phyloP scores from a whole-genome alignment of 2,329 filamentous ascomycete species.

The Eurotiales sp. region DNA sequence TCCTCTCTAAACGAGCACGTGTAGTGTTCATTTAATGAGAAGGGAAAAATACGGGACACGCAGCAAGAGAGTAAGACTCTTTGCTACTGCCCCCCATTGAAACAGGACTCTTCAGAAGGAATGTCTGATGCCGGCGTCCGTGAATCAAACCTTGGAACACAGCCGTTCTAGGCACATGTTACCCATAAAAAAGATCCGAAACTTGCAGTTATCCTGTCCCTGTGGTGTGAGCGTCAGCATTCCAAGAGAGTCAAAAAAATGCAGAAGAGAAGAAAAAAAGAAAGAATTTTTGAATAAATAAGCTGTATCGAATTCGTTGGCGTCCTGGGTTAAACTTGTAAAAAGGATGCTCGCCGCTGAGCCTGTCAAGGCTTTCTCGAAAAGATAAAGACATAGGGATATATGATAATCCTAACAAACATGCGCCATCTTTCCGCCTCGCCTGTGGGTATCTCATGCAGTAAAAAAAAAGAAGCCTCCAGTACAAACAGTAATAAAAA shows the following conservation, averaged over 20 bases:
- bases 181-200: not conserved
- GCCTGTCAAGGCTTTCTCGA: constrained; percentile 1
- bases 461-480: not conserved
- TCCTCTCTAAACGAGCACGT: constrained; percentile 38
- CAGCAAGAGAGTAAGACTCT: constrained; percentile 13
- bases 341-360: constrained; percentile 1
- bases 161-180: not conserved
- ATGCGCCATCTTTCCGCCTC: constrained; percentile 5
- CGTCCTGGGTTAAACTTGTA: constrained; percentile 9
- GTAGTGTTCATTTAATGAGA: constrained; percentile 36
- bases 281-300: constrained; percentile 2
- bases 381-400: constrained; percentile 6
- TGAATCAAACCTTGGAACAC: not conserved
- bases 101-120: not conserved
- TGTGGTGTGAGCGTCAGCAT: not conserved
- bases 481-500: not conserved
- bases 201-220: not conserved
- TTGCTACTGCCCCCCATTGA: not conserved
- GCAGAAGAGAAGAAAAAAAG: not conserved
- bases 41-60: constrained; percentile 24
- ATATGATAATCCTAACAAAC: not conserved
- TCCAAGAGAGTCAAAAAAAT: not conserved
- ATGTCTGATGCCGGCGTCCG: not conserved
- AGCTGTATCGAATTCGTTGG: constrained; percentile 14
- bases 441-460: constrained; percentile 10